Percentiles rank a stretch among this genome's conserved stretches.
Conservation (phyloP, 2,329 filamentous ascomycete genomes). For the Apiospora koreana region DNA sequence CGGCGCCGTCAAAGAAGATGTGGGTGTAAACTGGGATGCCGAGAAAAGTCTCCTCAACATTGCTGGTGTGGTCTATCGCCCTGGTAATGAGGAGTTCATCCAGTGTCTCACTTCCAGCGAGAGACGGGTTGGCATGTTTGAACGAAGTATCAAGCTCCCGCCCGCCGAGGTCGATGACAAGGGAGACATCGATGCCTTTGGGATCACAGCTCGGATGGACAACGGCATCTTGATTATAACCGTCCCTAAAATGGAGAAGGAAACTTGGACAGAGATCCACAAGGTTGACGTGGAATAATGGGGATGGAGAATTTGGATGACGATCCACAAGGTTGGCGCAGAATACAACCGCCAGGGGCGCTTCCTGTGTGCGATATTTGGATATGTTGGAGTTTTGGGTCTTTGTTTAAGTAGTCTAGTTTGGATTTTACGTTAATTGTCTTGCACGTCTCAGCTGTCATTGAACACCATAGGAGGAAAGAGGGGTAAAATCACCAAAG, state of each 20-base stretch:
- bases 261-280: constrained; percentile 60
- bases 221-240: constrained; percentile 76
- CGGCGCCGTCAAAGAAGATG: constrained; percentile 76
- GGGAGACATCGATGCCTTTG: constrained; percentile 65
- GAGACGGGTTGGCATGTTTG: constrained; percentile 73
- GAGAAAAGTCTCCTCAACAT: constrained; percentile 67
- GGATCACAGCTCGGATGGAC: constrained; percentile 74
- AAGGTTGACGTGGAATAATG: constrained; percentile 58
- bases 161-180: constrained; percentile 42
- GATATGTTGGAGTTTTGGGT: not conserved
- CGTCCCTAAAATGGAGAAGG: constrained; percentile 72
- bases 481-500: not conserved
- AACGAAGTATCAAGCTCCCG: constrained; percentile 67
- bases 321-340: constrained; percentile 61
- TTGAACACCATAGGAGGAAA: not conserved
- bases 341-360: constrained; percentile 35
- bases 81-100: constrained; percentile 69
- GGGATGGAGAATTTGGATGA: constrained; percentile 47
- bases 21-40: constrained; percentile 75
- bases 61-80: constrained; percentile 72
- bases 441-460: not conserved
- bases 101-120: constrained; percentile 64
- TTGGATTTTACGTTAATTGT: not conserved
- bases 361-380: not conserved
- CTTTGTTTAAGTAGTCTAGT: not conserved